A percentile compares a stretch with the other conserved stretches of the same genome.
These are phyloP conservation scores for Alternaria gansuensis DNA, from an alignment of 2,329 filamentous ascomycete genomes.

Conservation along the genomic window DNA sequence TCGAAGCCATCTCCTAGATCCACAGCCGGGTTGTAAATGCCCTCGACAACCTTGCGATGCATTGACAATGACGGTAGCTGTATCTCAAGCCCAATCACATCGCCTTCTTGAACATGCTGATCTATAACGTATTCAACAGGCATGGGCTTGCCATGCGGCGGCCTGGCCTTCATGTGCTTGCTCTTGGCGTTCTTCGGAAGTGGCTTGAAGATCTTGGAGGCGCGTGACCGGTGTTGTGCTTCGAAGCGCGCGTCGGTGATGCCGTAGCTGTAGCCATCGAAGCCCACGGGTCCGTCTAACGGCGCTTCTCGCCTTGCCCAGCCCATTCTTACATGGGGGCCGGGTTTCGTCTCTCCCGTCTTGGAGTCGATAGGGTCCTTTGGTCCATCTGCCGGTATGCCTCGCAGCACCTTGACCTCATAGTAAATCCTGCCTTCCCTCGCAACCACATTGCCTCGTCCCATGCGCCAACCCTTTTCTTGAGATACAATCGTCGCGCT, in stretches of 20 bases:
- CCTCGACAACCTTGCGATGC: conserved; percentile 87
- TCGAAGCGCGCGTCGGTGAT: conserved; percentile 90
- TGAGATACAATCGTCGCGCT: conserved; percentile 82
- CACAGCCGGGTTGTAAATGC: conserved; percentile 85
- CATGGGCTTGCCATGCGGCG: conserved; percentile 46
- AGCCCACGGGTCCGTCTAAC: conserved; percentile 83
- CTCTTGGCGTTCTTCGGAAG: conserved; percentile 51
- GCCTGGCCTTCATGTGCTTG: conserved; percentile 53
- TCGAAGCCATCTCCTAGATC: conserved; percentile 71
- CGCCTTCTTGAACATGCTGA: conserved; percentile 84
- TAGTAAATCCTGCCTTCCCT: conserved; percentile 92
- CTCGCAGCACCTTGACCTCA: conserved; percentile 88
- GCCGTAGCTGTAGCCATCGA: conserved; percentile 92
- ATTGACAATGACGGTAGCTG: conserved; percentile 84
- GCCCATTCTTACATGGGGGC: conserved; percentile 77
- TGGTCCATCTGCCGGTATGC: conserved; percentile 65
- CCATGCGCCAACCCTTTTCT: conserved; percentile 91
- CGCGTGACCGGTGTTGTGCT: conserved; percentile 90
- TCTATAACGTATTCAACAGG: conserved; percentile 64
- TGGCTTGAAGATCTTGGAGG: conserved; percentile 77
- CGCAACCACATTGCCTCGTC: conserved; percentile 87
- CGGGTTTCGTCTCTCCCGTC: conserved; percentile 58
- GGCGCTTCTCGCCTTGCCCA: conserved; percentile 84
- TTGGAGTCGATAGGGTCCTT: conserved; percentile 48
- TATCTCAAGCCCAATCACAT: conserved; percentile 94